phyloP scores from a whole-genome alignment of 371 early-diverging fungal genomes.

The Mortierella sp. region DNA sequence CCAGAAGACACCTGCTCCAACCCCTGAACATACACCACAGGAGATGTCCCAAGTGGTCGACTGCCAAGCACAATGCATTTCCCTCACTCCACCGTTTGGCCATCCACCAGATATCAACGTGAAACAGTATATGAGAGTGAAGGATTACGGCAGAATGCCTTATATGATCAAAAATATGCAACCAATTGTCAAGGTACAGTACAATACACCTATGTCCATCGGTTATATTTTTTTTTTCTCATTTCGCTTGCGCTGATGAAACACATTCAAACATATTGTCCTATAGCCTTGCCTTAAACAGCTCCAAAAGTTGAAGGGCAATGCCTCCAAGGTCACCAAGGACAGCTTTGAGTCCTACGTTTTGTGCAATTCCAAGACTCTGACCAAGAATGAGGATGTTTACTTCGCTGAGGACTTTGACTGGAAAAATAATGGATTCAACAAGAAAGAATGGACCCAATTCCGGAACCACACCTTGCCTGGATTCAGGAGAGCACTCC shows the following conservation, averaged over 20 bases:
- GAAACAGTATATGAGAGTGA: slow-evolving; percentile 17
- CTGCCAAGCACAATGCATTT: slow-evolving; percentile 41
- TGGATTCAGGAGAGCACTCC: slow-evolving; percentile 44
- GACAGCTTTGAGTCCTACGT: slow-evolving; percentile 34
- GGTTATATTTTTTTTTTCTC: background rate
- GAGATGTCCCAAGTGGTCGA: slow-evolving; percentile 44
- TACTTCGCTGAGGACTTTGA: slow-evolving; percentile 32
- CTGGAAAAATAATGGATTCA: slow-evolving; percentile 47
- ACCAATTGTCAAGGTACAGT: slow-evolving; percentile 25
- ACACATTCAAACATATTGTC: slow-evolving; percentile 3
- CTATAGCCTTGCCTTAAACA: slow-evolving; percentile 31
- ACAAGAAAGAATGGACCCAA: slow-evolving; percentile 21
- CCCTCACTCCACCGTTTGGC: slow-evolving; percentile 29
- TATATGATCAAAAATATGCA: slow-evolving; percentile 43
- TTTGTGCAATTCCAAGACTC: slow-evolving; percentile 45
- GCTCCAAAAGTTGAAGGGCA: slow-evolving; percentile 19
- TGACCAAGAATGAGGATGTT: slow-evolving; percentile 38
- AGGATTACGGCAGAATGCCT: slow-evolving; percentile 26
- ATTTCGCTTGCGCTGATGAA: slow-evolving; percentile 15
- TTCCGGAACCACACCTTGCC: slow-evolving; percentile 40
- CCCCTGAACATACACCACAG: slow-evolving; percentile 15
- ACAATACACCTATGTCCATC: background rate
- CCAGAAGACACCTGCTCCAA: slow-evolving; percentile 20
- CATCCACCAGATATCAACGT: slow-evolving; percentile 15
- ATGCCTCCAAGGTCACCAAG: slow-evolving; percentile 27